A percentile compares a stretch with the other conserved stretches of the same genome.
These are phyloP conservation scores for Heracleum sosnowskyi DNA, from an alignment of 129 eudicot species.

Conservation along the genomic window DNA sequence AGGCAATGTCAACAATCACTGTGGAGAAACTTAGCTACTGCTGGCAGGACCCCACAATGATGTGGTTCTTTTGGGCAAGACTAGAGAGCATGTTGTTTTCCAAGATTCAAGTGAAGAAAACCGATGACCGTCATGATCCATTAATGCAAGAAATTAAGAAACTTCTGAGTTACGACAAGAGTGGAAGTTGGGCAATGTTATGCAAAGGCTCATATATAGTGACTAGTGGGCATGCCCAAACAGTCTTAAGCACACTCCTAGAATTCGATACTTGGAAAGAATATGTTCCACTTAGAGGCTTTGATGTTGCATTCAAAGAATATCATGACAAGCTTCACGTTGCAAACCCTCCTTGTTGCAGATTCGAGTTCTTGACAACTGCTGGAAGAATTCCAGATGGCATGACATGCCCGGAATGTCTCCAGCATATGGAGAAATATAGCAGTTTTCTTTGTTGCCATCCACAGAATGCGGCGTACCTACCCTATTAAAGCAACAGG, in stretches of 20 bases:
- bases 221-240: constrained; percentile 36
- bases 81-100: constrained; percentile 81
- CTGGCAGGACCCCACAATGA: constrained; percentile 36
- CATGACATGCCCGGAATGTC: constrained; percentile 81
- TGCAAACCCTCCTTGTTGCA: constrained; percentile 41
- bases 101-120: constrained; percentile 45
- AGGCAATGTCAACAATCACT: constrained; percentile 29
- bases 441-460: constrained; percentile 73
- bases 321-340: constrained; percentile 35
- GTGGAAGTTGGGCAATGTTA: constrained; percentile 74
- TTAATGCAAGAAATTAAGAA: constrained; percentile 62
- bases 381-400: constrained; percentile 55
- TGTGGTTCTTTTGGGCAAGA: constrained; percentile 61
- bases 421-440: constrained; percentile 54
- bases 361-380: constrained; percentile 51
- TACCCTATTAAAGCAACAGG: constrained; percentile 23
- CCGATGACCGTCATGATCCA: constrained; percentile 44
- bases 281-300: constrained; percentile 27
- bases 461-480: constrained; percentile 29
- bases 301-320: constrained; percentile 37
- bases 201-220: constrained; percentile 46
- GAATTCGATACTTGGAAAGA: constrained; percentile 49
- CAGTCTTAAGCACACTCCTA: constrained; percentile 29
- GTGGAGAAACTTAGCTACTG: constrained; percentile 48
- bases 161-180: constrained; percentile 61